Evolutionary conservation across 1,139 yeast species (phyloP).

Genomic region (Pneumocystis sp.): DNA sequence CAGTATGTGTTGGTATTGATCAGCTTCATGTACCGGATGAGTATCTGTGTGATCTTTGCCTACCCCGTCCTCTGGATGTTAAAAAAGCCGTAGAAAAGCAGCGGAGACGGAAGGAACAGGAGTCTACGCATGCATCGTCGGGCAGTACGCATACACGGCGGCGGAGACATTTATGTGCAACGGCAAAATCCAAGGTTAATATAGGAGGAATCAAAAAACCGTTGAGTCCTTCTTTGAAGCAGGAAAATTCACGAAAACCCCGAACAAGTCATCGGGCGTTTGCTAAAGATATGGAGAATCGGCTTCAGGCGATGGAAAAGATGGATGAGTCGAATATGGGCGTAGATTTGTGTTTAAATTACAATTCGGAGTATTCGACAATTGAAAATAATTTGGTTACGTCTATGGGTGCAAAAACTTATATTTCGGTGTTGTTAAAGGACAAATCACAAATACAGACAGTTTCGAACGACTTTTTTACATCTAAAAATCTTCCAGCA

Average conservation of each 20-base stretch:
- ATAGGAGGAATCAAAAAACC: not conserved
- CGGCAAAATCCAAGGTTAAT: not conserved
- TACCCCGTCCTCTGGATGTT: slow-evolving; percentile 43
- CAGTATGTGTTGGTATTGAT: slow-evolving; percentile 74
- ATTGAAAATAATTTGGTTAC: not conserved
- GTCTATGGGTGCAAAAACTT: not conserved
- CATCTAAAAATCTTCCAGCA: not conserved
- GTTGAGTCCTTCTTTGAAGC: not conserved
- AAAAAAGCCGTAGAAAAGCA: slow-evolving; percentile 31
- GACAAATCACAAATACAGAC: not conserved
- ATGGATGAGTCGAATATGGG: not conserved
- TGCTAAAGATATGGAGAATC: slow-evolving; percentile 1
- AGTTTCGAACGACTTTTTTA: not conserved
- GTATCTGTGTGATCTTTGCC: slow-evolving; percentile 70
- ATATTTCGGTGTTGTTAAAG: not conserved
- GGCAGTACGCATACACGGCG: slow-evolving; percentile 1
- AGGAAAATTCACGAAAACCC: not conserved
- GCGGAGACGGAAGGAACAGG: slow-evolving; percentile 15
- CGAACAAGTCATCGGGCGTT: not conserved
- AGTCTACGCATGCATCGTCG: slow-evolving; percentile 12
- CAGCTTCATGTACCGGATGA: slow-evolving; percentile 69
- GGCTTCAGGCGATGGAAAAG: not conserved
- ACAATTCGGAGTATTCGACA: not conserved
- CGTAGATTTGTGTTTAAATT: not conserved
- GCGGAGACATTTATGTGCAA: not conserved